Base-by-base conservation (phyloP, 768 basidiomycete genomes). In the Tephrocybe sp. region DNA sequence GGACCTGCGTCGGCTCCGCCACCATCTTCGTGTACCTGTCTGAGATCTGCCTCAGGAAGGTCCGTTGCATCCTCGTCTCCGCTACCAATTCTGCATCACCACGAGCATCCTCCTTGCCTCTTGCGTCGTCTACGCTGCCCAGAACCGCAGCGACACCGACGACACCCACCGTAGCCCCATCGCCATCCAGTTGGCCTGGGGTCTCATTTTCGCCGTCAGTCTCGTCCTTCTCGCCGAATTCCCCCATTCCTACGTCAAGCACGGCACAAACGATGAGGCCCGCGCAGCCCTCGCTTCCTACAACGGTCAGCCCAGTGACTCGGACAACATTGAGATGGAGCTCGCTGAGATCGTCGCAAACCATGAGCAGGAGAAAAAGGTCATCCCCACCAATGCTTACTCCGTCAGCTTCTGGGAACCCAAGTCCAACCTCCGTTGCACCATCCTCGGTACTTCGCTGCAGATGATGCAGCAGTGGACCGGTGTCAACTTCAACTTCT, bases 401-500 rank as follows among this genome's bases (percentile, higher is more conserved):
- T 49, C 60, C 18, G 60, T 61, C 22, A 55, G 68, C 49, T 11
- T 56, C 29, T 58, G 44, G 48, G 44, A 55, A 21, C 69, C 76
- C 52, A 79, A 73, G 68, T 76, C 75, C 54, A 84, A 84, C 59
- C 41, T 74, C 31, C 76, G 80, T 62, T 75, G 84, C 58, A 83
- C 82, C 18, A 70, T 82, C 64, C 75, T 83, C 41, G 86, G 86
- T 55, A 79, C 82, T 53, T 75, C 76, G 59, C 27, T 29, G 6
- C 27, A 29, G 27, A 29, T 29, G 27, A 29, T 29, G 27, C 27
- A 39, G 27, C 27, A 29, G 27, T 29, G 27, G 27, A 29, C 27
- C 27, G 27, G 27, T 73, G 69, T 83, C 68, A 85, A 83, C 69
- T 84, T 84, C 62, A 82, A 84, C 64, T 84, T 86, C 68, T 86